Conservation (phyloP, 495 filamentous ascomycete genomes). For the Podospora conica region DNA sequence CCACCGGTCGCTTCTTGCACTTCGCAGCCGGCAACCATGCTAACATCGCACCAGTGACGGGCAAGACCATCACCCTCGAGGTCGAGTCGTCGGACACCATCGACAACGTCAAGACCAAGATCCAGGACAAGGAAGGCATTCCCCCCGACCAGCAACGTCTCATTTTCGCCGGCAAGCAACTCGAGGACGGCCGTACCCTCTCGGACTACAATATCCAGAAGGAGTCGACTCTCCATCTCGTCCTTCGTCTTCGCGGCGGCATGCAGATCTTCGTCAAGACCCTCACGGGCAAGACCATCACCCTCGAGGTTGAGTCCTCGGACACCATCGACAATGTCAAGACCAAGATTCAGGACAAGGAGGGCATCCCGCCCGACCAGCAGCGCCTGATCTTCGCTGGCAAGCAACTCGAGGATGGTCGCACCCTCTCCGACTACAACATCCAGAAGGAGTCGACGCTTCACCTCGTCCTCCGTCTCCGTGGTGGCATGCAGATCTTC, state of each 20-base stretch:
- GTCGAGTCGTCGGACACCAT: conserved; percentile 97
- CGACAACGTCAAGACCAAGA: conserved; percentile 99
- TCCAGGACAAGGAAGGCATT: conserved; percentile 99
- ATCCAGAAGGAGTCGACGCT: conserved; percentile 98
- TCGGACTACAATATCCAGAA: conserved; percentile 99
- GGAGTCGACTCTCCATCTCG: conserved; percentile 91
- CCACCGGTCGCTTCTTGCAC: conserved; percentile 12
- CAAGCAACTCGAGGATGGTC: conserved; percentile 86
- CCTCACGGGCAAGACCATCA: conserved; percentile 96
- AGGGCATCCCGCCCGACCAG: conserved; percentile 91
- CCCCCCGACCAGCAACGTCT: conserved; percentile 96
- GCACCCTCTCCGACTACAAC: conserved; percentile 88
- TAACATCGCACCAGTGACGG: conserved; percentile 60
- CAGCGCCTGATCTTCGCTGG: conserved; percentile 94
- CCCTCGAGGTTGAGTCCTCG: conserved; percentile 90
- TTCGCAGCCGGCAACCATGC: conserved; percentile 7
- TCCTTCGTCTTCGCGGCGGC: conserved; percentile 95
- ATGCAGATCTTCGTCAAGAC: conserved; percentile 96
- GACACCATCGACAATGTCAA: conserved; percentile 97
- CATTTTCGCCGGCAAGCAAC: conserved; percentile 98
- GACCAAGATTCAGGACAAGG: conserved; percentile 79
- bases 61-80: conserved; percentile 99
- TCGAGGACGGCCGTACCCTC: conserved; percentile 93
- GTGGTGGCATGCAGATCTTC: conserved; percentile 98
- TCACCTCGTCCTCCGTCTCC: conserved; percentile 92